Evolutionary conservation across 768 basidiomycete species (phyloP).

Genomic region (Nevesoporus exiguus): DNA sequence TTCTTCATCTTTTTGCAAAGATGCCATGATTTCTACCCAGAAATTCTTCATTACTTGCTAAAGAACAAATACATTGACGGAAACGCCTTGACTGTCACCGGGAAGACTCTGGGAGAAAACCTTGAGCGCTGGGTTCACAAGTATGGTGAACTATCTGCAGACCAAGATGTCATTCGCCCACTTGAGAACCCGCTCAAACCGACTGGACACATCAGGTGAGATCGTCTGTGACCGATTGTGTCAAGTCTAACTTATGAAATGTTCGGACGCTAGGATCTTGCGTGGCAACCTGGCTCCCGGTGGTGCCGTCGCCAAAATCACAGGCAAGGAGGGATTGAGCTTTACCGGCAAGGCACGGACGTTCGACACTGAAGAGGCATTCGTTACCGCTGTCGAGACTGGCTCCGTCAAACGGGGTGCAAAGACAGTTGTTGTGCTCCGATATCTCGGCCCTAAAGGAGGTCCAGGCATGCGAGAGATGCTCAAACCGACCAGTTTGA

Average conservation of each 20-base stretch:
- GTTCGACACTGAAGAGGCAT: constrained; percentile 88
- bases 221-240: not conserved
- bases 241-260: constrained; percentile 2
- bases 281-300: constrained; percentile 91
- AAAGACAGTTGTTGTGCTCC: constrained; percentile 92
- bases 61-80: constrained; percentile 90
- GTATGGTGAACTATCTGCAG: constrained; percentile 66
- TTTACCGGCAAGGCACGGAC: constrained; percentile 91
- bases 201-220: constrained; percentile 85
- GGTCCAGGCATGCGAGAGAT: constrained; percentile 99
- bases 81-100: constrained; percentile 87
- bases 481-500: constrained; percentile 95
- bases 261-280: constrained; percentile 59
- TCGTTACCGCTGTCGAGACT: constrained; percentile 82
- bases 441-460: constrained; percentile 96
- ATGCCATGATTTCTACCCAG: constrained; percentile 36
- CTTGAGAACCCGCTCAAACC: constrained; percentile 83
- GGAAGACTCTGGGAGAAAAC: constrained; percentile 87
- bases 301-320: constrained; percentile 95
- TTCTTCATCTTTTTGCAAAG: not conserved
- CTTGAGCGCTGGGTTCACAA: constrained; percentile 84
- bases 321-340: constrained; percentile 87
- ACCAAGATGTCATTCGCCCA: constrained; percentile 86
- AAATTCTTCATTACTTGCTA: constrained; percentile 80
- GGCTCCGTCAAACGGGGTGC: constrained; percentile 90